These are phyloP conservation scores for Cladophialophora carrionii DNA, from an alignment of 2,329 filamentous ascomycete species.

Conservation along the genomic window DNA sequence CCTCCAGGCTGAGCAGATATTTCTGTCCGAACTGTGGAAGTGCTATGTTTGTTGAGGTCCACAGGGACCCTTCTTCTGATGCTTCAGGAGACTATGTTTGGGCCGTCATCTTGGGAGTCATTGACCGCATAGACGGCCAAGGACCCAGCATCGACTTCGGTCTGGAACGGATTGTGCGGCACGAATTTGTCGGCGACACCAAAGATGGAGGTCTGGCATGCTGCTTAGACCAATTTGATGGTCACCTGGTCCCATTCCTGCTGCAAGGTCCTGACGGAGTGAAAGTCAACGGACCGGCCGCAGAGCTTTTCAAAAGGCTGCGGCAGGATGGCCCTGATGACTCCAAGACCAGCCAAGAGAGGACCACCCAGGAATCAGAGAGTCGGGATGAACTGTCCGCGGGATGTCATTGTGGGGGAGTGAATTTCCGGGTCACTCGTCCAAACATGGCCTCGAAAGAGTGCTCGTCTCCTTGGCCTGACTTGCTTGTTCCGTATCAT, in stretches of 20 bases:
- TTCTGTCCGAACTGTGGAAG: constrained; percentile 36
- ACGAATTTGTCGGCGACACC: constrained; percentile 38
- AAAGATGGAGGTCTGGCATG: constrained; percentile 35
- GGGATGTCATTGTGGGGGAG: constrained; percentile 48
- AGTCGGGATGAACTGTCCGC: constrained; percentile 43
- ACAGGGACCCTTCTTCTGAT: constrained; percentile 28
- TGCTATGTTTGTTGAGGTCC: constrained; percentile 41
- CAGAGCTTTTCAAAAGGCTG: background rate
- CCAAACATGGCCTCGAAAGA: constrained; percentile 55
- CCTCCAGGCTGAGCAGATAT: constrained; percentile 44
- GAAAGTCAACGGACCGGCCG: background rate
- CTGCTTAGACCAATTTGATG: constrained; percentile 39
- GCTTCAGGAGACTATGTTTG: constrained; percentile 37
- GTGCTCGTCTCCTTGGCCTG: constrained; percentile 56
- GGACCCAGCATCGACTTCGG: constrained; percentile 30
- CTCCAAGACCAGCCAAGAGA: background rate
- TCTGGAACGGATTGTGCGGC: constrained; percentile 34
- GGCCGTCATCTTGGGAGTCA: constrained; percentile 35
- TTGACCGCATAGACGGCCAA: constrained; percentile 30
- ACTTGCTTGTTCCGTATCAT: constrained; percentile 57
- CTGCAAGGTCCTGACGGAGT: constrained; percentile 20
- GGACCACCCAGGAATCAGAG: background rate
- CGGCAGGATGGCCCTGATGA: background rate
- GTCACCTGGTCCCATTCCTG: constrained; percentile 39
- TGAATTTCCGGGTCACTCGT: constrained; percentile 62